Percentiles rank a stretch among this genome's conserved stretches.
These are phyloP conservation scores for Samsoniella hepiali DNA, from an alignment of 2,329 filamentous ascomycete genomes.

Conservation along the genomic window DNA sequence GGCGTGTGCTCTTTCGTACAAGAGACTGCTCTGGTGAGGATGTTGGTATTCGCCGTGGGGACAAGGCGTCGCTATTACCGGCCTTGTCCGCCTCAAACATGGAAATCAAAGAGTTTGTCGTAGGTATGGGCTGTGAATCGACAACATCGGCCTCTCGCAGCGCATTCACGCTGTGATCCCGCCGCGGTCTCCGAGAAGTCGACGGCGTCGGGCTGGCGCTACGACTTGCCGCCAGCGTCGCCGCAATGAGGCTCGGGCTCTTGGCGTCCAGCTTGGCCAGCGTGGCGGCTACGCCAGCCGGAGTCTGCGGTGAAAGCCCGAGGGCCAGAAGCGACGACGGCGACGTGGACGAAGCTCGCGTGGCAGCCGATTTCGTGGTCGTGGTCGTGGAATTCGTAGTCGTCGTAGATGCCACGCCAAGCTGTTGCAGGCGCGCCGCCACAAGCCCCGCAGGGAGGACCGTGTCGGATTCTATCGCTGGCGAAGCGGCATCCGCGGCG, in stretches of 20 bases:
- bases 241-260: constrained; percentile 54
- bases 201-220: constrained; percentile 40
- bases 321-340: constrained; percentile 6
- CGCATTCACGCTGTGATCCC: constrained; percentile 31
- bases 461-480: constrained; percentile 23
- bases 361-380: background rate
- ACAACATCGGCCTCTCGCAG: constrained; percentile 28
- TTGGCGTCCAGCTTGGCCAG: constrained; percentile 36
- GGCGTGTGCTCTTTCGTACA: constrained; percentile 4
- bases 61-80: constrained; percentile 30
- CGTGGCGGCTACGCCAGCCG: background rate
- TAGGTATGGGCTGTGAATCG: constrained; percentile 56
- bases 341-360: constrained; percentile 18
- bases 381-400: background rate
- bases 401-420: constrained; percentile 21
- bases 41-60: constrained; percentile 33
- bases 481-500: constrained; percentile 37
- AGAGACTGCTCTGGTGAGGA: background rate
- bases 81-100: constrained; percentile 55
- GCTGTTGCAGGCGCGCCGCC: constrained; percentile 27
- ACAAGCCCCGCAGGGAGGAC: constrained; percentile 21
- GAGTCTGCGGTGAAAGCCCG: constrained; percentile 3
- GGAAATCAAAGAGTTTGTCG: constrained; percentile 62
- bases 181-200: constrained; percentile 26
- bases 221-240: constrained; percentile 57